Evolutionary conservation across 2,329 filamentous ascomycete species (phyloP).

Genomic region (Penicillium brevicompactum): DNA sequence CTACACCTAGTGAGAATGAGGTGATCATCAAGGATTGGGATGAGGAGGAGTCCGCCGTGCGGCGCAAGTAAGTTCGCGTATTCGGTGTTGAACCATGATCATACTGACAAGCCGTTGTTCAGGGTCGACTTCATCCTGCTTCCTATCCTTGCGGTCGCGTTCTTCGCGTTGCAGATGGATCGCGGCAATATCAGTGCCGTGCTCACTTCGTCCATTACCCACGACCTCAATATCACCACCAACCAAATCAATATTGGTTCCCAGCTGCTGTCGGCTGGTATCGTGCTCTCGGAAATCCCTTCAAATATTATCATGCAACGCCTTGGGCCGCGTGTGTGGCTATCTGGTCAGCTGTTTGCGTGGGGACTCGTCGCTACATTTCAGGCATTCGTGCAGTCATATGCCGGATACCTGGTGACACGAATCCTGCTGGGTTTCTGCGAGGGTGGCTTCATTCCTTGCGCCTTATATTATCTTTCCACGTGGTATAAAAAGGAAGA

Average conservation of each 20-base stretch:
- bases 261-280: constrained; percentile 54
- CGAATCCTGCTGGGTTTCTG: constrained; percentile 56
- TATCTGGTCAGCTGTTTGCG: constrained; percentile 56
- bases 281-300: constrained; percentile 53
- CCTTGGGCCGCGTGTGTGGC: constrained; percentile 56
- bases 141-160: constrained; percentile 33
- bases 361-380: constrained; percentile 58
- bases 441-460: constrained; percentile 60
- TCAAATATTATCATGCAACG: constrained; percentile 57
- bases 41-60: constrained; percentile 26
- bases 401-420: constrained; percentile 52
- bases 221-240: constrained; percentile 53
- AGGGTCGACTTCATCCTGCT: constrained; percentile 35
- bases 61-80: constrained; percentile 25
- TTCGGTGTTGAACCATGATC: neutral
- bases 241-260: constrained; percentile 59
- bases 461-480: constrained; percentile 50
- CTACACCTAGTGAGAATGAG: constrained; percentile 15
- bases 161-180: constrained; percentile 35
- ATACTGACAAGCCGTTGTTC: neutral
- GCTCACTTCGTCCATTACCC: constrained; percentile 55
- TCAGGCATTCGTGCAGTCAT: constrained; percentile 55
- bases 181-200: constrained; percentile 52
- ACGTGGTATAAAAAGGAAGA: constrained; percentile 59
- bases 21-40: constrained; percentile 32